These are phyloP conservation scores for Artemisia annua DNA, from an alignment of 129 eudicot genomes.

Conservation along the genomic window DNA sequence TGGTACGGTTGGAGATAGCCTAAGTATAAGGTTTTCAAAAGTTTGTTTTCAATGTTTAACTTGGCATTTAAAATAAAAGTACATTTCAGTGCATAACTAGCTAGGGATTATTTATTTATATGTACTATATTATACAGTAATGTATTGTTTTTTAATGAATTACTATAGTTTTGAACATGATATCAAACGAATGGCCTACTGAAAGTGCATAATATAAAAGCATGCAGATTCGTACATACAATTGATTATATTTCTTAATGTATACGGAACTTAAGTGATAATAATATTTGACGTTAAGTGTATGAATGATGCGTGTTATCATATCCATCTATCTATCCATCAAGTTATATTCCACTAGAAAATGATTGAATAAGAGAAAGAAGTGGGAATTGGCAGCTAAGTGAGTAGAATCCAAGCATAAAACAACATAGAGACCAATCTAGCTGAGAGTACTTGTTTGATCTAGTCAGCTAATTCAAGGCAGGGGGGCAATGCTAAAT, in stretches of 20 bases:
- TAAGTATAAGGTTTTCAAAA: too few relatives aligned
- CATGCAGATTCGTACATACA: constrained; percentile 26
- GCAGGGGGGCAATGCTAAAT: constrained; percentile 13
- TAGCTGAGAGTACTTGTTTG: constrained; percentile 50
- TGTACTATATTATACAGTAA: too few relatives aligned
- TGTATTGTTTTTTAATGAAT: too few relatives aligned
- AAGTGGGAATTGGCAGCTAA: constrained; percentile 45
- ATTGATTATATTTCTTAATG: constrained; percentile 2
- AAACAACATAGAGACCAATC: constrained; percentile 51
- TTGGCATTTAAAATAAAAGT: too few relatives aligned
- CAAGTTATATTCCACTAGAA: constrained; percentile 21
- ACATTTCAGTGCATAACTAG: too few relatives aligned
- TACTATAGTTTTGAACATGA: neutral
- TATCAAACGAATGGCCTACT: constrained; percentile 22
- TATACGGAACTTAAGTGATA: constrained; percentile 15
- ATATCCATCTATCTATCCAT: neutral
- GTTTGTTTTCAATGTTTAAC: too few relatives aligned
- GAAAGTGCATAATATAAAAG: constrained; percentile 15
- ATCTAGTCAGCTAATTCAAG: constrained; percentile 18
- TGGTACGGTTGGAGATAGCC: too few relatives aligned
- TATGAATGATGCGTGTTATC: constrained; percentile 21
- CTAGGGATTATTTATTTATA: too few relatives aligned
- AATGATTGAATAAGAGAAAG: constrained; percentile 32
- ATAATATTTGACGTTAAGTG: constrained; percentile 4
- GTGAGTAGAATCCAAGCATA: constrained; percentile 50